Base-by-base conservation (phyloP, 2,329 filamentous ascomycete species). In the Chalaropsis thielavioides region DNA sequence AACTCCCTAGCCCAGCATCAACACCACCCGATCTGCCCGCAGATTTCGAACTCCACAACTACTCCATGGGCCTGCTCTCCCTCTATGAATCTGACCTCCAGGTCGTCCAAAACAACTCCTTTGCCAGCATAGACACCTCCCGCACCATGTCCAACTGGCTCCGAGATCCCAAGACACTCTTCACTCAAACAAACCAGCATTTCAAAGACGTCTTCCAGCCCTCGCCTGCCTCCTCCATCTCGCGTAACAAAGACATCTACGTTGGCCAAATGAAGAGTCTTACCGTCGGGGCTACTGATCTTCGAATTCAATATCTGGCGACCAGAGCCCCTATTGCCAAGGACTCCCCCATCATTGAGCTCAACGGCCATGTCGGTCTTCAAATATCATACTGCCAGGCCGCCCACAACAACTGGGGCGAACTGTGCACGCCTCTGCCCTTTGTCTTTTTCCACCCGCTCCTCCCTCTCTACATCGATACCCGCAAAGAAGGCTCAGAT, bases 401-500 rank as follows among this genome's bases (percentile, higher is more conserved):
- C 64, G 77, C 81, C 0, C 79, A 80, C 38, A 90, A 88, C 69
- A 78, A 84, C 8, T 91, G 86, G 86, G 76, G 81, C 41, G 85
- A 88, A 63, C 74, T 89, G 11, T 81, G 79, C 15, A 83, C 81
- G 2, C 83, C 84, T 2, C 75, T 85, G 1, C 89, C 89, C 0
- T 91, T 91, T 70, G 88, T 92, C 27, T 90, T 92, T 72, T 92
- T 97, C 74, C 92, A 95, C 71, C 90, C 91, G 0, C 81, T 86
- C 66, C 83, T 97, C 8, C 92, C 92, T 0, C 82, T 99, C 13
- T 96, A 92, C 75, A 94, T 99, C 71, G 94, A 96, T 74, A 94
- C 92, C 10, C 83, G 94, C 67, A 84, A 83, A 72, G 90, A 95
- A 76, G 94, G 92, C 24, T 96, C 90, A 3, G 78, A 85, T 43